phyloP scores from a whole-genome alignment of 2,329 filamentous ascomycete species.

The Mycosphaerella sp. region DNA sequence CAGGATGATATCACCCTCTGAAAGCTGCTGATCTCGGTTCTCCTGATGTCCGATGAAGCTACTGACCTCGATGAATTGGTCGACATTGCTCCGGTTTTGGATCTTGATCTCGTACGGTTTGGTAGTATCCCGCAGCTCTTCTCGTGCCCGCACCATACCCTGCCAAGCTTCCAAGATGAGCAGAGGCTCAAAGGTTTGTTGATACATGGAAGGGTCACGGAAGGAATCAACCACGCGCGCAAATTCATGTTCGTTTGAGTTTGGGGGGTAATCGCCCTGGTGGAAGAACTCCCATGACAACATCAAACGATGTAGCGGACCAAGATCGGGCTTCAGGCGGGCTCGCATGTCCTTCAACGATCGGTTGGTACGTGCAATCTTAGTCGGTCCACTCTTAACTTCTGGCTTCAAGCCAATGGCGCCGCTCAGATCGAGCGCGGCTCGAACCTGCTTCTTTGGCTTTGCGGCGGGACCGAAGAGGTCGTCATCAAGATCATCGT shows the following conservation, averaged over 20 bases:
- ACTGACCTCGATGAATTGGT: constrained; percentile 87
- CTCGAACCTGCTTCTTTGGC: constrained; percentile 39
- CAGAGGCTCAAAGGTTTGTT: constrained; percentile 82
- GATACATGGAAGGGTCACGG: constrained; percentile 68
- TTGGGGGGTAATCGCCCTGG: constrained; percentile 75
- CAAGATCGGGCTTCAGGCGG: constrained; percentile 81
- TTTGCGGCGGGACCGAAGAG: constrained; percentile 52
- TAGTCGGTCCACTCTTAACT: constrained; percentile 64
- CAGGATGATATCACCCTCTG: constrained; percentile 83
- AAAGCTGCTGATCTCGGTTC: constrained; percentile 64
- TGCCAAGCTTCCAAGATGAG: constrained; percentile 94
- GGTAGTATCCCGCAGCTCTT: constrained; percentile 61
- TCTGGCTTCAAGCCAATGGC: constrained; percentile 34
- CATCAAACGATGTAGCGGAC: constrained; percentile 74
- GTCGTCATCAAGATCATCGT: constrained; percentile 57
- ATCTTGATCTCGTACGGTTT: constrained; percentile 84
- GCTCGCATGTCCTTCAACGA: constrained; percentile 92
- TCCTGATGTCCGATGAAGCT: constrained; percentile 67
- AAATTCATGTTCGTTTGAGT: constrained; percentile 62
- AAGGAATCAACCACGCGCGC: constrained; percentile 73
- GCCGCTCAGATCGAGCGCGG: constrained; percentile 29
- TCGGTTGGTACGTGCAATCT: constrained; percentile 72
- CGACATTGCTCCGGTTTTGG: constrained; percentile 79
- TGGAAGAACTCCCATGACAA: constrained; percentile 96
- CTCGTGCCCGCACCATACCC: constrained; percentile 80